Conservation (phyloP, 225 moss, liverwort and hornwort species). For the Takakia lepidozioides region DNA sequence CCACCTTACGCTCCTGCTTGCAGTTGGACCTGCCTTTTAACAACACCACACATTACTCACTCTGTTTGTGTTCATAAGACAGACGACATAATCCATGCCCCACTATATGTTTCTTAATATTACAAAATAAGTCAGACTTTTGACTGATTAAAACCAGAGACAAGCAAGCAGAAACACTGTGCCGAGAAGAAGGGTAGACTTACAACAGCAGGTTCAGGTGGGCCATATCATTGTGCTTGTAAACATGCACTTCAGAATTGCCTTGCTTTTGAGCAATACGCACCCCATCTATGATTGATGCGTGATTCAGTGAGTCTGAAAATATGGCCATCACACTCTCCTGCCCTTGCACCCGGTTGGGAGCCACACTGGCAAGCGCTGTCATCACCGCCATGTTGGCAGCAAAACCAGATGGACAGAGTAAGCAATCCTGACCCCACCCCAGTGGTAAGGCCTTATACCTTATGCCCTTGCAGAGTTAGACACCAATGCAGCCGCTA, state of each 20-base stretch:
- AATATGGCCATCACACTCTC: slow-evolving; percentile 62
- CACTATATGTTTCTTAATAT: no score
- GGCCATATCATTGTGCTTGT: slow-evolving; percentile 82
- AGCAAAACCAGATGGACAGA: slow-evolving; percentile 94
- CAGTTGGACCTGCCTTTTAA: slow-evolving; percentile 52
- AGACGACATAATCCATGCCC: no score
- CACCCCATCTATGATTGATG: slow-evolving; percentile 93
- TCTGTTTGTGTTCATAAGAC: no score
- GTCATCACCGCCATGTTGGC: slow-evolving; percentile 99
- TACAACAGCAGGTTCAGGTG: slow-evolving; percentile 84
- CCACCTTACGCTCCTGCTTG: slow-evolving; percentile 71
- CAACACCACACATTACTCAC: slow-evolving; percentile 2
- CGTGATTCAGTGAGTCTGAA: slow-evolving; percentile 94
- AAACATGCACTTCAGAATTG: slow-evolving; percentile 57
- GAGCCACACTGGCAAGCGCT: slow-evolving; percentile 62
- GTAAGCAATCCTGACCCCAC: slow-evolving; percentile 90
- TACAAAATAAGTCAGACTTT: no score
- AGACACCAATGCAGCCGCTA: no score
- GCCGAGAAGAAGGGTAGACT: slow-evolving; percentile 15
- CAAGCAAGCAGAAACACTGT: not conserved
- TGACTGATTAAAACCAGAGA: not conserved
- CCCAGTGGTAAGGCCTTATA: no score
- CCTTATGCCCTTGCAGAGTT: no score
- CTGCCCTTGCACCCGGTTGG: slow-evolving; percentile 16
- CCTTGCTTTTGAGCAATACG: slow-evolving; percentile 87